A percentile compares a stretch with the other conserved stretches of the same genome.
Evolutionary conservation across 1,284 basidiomycete species (phyloP).

Genomic region (Athelia psychrophila): DNA sequence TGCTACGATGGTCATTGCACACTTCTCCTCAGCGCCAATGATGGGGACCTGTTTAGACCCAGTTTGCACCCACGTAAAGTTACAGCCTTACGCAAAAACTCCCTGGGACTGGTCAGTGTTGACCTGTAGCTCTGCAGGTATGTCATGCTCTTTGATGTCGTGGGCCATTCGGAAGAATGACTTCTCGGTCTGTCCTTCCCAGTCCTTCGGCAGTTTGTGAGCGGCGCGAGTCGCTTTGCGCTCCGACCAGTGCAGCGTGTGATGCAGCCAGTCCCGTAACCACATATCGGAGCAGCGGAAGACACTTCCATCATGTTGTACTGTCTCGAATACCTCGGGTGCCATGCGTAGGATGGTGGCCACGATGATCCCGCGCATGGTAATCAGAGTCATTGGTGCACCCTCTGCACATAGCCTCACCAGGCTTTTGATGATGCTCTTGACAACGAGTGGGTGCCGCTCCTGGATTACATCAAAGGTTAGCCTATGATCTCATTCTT

Average conservation of each 20-base stretch:
- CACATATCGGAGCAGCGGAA: neutral
- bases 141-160: constrained; percentile 15
- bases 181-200: constrained; percentile 7
- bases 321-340: neutral
- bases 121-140: constrained; percentile 17
- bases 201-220: constrained; percentile 21
- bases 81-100: constrained; percentile 14
- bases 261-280: neutral
- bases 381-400: neutral
- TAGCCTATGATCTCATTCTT: neutral
- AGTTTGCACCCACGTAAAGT: constrained; percentile 18
- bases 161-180: constrained; percentile 18
- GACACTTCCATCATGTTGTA: neutral
- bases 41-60: constrained; percentile 25
- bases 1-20: constrained; percentile 28
- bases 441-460: neutral
- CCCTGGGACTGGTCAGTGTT: constrained; percentile 30
- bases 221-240: constrained; percentile 17
- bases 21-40: constrained; percentile 28
- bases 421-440: neutral
- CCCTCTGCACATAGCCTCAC: neutral
- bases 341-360: neutral
- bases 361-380: neutral
- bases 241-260: neutral
- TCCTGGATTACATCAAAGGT: too few species aligned